A percentile compares a stretch with the other conserved stretches of the same genome.
These are phyloP conservation scores for Prunus campanulata DNA, from an alignment of 306 rosid species.

Conservation along the genomic window DNA sequence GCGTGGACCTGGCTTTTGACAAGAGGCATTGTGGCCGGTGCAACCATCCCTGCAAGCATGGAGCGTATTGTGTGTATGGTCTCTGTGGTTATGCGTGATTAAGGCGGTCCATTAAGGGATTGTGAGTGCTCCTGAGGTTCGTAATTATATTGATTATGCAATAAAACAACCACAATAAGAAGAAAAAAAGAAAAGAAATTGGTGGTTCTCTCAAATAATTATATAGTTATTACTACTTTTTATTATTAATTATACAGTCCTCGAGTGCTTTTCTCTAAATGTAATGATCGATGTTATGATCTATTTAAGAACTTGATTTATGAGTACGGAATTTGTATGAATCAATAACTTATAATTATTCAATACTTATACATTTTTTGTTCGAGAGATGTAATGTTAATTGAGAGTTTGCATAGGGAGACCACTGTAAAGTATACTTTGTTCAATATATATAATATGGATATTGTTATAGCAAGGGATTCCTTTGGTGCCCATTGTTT, in stretches of 20 bases:
- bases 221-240: not conserved
- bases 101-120: not conserved
- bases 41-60: slow-evolving; percentile 37
- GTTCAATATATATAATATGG: not conserved
- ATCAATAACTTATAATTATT: not conserved
- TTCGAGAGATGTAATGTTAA: not conserved
- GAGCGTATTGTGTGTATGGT: slow-evolving; percentile 57
- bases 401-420: not conserved
- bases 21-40: slow-evolving; percentile 84
- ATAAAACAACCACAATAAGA: slow-evolving; percentile 9
- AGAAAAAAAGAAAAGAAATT: not conserved
- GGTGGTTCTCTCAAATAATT: slow-evolving; percentile 3
- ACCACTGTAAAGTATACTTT: not conserved
- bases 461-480: no score
- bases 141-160: slow-evolving; percentile 12
- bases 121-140: slow-evolving; percentile 11
- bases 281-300: not conserved
- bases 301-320: not conserved
- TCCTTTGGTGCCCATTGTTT: not conserved
- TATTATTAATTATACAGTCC: not conserved
- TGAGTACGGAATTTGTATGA: not conserved
- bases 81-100: slow-evolving; percentile 66
- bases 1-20: slow-evolving; percentile 55
- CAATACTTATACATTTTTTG: not conserved
- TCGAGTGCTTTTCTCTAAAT: slow-evolving; percentile 4